A percentile compares a stretch with the other conserved stretches of the same genome.
Conservation (phyloP, 148 eudicot species). For the Gaultheria prostrata region DNA sequence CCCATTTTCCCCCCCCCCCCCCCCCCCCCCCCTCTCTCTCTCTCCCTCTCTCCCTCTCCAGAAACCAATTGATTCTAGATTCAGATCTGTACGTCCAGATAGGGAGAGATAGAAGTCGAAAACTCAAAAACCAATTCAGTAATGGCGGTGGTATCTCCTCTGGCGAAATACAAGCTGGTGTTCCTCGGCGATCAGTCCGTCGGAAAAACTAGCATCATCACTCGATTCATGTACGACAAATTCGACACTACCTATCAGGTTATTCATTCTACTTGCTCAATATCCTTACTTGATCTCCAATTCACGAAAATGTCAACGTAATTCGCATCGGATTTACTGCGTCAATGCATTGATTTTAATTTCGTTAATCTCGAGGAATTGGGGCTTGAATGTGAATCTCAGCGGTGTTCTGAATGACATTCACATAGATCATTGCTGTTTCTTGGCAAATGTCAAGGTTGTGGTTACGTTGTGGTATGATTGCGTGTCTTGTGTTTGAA, state of each 20-base stretch:
- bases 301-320: neutral
- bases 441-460: neutral
- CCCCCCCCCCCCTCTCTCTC: constrained; percentile 2
- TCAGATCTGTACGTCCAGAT: constrained; percentile 13
- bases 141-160: constrained; percentile 34
- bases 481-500: neutral
- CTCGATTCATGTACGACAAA: constrained; percentile 47
- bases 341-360: neutral
- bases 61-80: neutral
- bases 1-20: neutral
- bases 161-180: constrained; percentile 40
- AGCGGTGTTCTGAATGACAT: neutral
- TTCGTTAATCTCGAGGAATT: neutral
- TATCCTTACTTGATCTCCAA: neutral
- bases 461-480: neutral
- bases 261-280: neutral
- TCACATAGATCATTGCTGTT: neutral
- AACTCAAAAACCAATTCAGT: neutral
- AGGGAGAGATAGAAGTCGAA: neutral
- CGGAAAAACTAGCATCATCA: constrained; percentile 44
- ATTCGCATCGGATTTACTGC: neutral
- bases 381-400: neutral
- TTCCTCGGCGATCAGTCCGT: constrained; percentile 46
- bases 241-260: constrained; percentile 48
- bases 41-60: constrained; percentile 1